Conservation (phyloP, 2,329 filamentous ascomycete species). For the Thielaviopsis euricoi region DNA sequence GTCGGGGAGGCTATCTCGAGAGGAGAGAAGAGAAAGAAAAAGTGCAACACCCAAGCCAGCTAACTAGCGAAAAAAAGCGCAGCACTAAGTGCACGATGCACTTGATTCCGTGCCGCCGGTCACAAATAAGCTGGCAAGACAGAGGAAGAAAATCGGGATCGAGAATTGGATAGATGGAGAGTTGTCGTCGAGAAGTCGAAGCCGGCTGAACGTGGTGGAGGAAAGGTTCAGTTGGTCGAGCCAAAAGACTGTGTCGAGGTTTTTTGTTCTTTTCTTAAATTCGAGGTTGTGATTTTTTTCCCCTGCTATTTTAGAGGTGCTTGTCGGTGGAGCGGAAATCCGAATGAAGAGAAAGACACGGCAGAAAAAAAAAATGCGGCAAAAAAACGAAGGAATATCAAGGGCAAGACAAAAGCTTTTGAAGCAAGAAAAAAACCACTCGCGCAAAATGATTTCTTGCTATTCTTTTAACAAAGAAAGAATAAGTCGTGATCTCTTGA, state of each 20-base stretch:
- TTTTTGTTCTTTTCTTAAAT: too few relatives aligned
- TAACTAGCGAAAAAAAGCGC: neutral
- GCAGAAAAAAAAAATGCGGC: neutral
- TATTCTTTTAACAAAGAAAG: too few relatives aligned
- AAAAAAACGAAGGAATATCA: neutral
- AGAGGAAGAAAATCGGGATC: neutral
- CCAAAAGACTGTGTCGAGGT: neutral
- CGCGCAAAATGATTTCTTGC: too few relatives aligned
- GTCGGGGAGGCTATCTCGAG: conserved; percentile 16
- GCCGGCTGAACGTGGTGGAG: neutral
- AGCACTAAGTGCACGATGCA: neutral
- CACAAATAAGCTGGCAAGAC: neutral
- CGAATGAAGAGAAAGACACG: neutral
- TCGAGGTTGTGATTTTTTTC: neutral
- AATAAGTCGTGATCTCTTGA: too few relatives aligned
- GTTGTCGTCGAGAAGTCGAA: neutral
- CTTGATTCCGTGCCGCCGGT: neutral
- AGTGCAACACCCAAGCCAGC: neutral
- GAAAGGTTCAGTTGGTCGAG: neutral
- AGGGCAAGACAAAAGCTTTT: too few relatives aligned
- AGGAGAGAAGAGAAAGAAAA: neutral
- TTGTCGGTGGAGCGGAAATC: neutral
- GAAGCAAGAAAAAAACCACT: too few relatives aligned
- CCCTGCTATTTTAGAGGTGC: neutral
- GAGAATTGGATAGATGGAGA: neutral